phyloP scores from a whole-genome alignment of 116 monocot genomes.

The Phalaenopsis hybrid region DNA sequence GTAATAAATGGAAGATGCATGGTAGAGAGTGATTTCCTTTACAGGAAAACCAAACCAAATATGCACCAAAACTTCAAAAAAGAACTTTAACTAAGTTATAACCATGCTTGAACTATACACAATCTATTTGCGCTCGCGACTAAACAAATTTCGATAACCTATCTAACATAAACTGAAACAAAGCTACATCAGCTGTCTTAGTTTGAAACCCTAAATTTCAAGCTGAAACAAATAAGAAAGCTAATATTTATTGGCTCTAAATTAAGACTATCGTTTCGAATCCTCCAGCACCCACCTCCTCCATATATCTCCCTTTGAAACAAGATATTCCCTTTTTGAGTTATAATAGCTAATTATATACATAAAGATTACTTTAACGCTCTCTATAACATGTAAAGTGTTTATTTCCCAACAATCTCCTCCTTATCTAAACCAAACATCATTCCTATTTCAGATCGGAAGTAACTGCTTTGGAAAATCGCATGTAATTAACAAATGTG shows the following conservation, averaged over 20 bases:
- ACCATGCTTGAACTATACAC: neutral
- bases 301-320: neutral
- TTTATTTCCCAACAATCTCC: neutral
- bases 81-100: neutral
- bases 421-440: neutral
- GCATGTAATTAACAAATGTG: neutral
- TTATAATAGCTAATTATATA: neutral
- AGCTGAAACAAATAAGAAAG: neutral
- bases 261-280: neutral
- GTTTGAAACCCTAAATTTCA: neutral
- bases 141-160: neutral
- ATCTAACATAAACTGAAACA: neutral
- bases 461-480: neutral
- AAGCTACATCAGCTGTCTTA: neutral
- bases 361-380: neutral
- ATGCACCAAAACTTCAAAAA: neutral
- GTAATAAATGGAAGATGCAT: neutral
- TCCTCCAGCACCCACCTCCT: neutral
- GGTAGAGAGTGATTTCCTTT: neutral
- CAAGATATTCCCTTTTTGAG: neutral
- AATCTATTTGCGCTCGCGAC: neutral
- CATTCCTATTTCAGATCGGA: neutral
- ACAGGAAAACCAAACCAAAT: too few relatives aligned
- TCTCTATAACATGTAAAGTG: neutral
- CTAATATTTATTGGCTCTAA: neutral